phyloP scores from a whole-genome alignment of 192 early-diverging fungal genomes.

The Linnemannia elongata region DNA sequence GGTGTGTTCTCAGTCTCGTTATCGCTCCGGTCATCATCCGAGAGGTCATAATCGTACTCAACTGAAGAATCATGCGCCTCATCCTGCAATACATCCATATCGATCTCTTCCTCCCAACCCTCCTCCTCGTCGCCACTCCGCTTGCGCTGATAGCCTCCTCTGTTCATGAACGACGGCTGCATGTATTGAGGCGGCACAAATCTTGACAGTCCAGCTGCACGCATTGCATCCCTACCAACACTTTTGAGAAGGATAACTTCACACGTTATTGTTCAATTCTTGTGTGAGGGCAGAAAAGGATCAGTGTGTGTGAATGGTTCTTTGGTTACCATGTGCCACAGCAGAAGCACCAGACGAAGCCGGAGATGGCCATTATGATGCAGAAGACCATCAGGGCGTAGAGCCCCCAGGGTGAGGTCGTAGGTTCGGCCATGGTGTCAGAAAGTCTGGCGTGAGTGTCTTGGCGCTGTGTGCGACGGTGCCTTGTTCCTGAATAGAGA shows the following conservation, averaged over 20 bases:
- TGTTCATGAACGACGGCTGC: constrained; percentile 52
- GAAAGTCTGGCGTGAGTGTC: no score
- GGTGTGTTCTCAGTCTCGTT: constrained; percentile 22
- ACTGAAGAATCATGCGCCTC: constrained; percentile 54
- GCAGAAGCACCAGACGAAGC: constrained; percentile 54
- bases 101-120: constrained; percentile 41
- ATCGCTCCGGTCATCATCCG: constrained; percentile 44
- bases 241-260: background rate
- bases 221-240: constrained; percentile 47
- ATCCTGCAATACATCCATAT: constrained; percentile 51
- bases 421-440: constrained; percentile 21
- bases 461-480: background rate
- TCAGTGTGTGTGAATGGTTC: background rate
- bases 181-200: constrained; percentile 52
- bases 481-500: background rate
- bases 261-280: background rate
- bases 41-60: constrained; percentile 54
- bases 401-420: constrained; percentile 38
- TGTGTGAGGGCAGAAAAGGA: background rate
- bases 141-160: constrained; percentile 33
- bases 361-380: constrained; percentile 30
- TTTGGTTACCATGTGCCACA: constrained; percentile 49
- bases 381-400: constrained; percentile 44
- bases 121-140: constrained; percentile 44
- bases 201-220: constrained; percentile 47